Conservation (phyloP, 441 rosid genomes). For the Adansonia gregorii region DNA sequence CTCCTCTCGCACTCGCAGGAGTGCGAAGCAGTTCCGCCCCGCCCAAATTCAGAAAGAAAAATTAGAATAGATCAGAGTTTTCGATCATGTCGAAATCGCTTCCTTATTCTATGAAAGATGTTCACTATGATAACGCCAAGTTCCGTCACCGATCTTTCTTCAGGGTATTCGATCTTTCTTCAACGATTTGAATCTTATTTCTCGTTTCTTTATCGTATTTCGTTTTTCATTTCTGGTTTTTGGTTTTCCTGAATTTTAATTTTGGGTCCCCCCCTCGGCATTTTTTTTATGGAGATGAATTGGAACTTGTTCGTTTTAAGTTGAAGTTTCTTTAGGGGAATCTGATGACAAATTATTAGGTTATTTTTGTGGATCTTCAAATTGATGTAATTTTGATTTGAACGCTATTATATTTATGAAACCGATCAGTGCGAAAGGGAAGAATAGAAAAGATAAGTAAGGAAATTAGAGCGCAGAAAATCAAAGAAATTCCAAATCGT, state of each 20-base stretch:
- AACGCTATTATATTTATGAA: background rate
- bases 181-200: too few relatives aligned
- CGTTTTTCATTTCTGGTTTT: background rate
- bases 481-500: background rate
- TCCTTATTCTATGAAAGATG: constrained; percentile 80
- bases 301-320: background rate
- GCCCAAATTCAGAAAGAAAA: background rate
- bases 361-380: background rate
- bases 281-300: background rate
- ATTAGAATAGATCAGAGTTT: constrained; percentile 1
- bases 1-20: background rate
- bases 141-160: constrained; percentile 78
- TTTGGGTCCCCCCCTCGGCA: too few relatives aligned
- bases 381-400: background rate
- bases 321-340: background rate
- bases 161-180: constrained; percentile 51
- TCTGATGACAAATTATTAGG: background rate
- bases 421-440: background rate
- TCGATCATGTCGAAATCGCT: constrained; percentile 69
- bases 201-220: too few relatives aligned
- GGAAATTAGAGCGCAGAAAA: constrained; percentile 5
- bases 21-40: background rate
- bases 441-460: background rate
- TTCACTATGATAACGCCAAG: constrained; percentile 91
- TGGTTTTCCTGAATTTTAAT: background rate